These are phyloP conservation scores for Polytolypa hystricis DNA, from an alignment of 2,329 filamentous ascomycete genomes.

Conservation along the genomic window DNA sequence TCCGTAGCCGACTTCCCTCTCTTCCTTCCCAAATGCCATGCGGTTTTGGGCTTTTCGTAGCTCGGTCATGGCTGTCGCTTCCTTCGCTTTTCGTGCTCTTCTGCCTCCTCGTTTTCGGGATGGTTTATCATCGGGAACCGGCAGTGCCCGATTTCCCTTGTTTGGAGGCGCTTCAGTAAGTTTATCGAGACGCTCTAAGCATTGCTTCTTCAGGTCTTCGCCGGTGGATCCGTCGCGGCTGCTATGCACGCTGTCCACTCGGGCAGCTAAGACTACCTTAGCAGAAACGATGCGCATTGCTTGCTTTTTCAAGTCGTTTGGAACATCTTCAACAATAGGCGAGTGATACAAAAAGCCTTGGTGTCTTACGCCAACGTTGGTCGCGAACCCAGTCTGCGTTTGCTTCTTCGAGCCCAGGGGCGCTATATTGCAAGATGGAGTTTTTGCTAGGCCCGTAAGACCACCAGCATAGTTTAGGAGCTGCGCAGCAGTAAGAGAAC, in stretches of 20 bases:
- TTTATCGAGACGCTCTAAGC: conserved; percentile 79
- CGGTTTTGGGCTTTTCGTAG: conserved; percentile 92
- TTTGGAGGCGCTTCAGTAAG: conserved; percentile 84
- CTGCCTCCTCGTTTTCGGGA: conserved; percentile 84
- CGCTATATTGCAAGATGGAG: conserved; percentile 83
- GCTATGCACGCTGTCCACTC: conserved; percentile 76
- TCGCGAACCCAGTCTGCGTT: conserved; percentile 70
- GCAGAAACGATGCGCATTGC: conserved; percentile 90
- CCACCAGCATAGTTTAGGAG: conserved; percentile 92
- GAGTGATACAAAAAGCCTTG: conserved; percentile 92
- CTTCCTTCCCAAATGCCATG: conserved; percentile 91
- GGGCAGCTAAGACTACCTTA: conserved; percentile 86
- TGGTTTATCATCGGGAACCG: conserved; percentile 90
- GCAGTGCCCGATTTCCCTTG: conserved; percentile 74
- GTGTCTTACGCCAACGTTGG: conserved; percentile 80
- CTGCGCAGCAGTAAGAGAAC: conserved; percentile 85
- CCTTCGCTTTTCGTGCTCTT: conserved; percentile 86
- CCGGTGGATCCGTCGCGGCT: conserved; percentile 73
- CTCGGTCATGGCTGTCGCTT: conserved; percentile 93
- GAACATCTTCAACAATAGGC: conserved; percentile 74
- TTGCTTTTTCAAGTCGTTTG: conserved; percentile 78
- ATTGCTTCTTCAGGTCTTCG: conserved; percentile 69
- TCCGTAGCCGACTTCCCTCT: conserved; percentile 85
- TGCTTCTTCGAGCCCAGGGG: conserved; percentile 85
- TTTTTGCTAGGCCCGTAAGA: conserved; percentile 77